Evolutionary conservation across 805 yeast species (phyloP).

Genomic region (Yamadazyma sp.): DNA sequence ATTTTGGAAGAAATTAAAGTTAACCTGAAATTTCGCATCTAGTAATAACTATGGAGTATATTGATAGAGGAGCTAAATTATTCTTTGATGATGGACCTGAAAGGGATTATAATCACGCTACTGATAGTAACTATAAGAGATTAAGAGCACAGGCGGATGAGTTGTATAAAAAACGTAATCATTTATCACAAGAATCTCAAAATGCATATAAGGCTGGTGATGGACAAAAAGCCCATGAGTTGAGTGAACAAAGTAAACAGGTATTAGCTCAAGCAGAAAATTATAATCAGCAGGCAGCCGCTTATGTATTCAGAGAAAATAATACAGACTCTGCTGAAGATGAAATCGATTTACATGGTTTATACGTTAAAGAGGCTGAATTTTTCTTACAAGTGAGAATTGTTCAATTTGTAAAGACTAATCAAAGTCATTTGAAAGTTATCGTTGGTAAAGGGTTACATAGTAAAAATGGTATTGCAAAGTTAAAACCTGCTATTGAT

Average conservation of each 20-base stretch:
- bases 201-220: conserved; percentile 75
- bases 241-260: conserved; percentile 66
- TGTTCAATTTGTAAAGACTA: conserved; percentile 54
- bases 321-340: conserved; percentile 80
- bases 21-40: no score
- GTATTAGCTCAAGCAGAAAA: conserved; percentile 60
- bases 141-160: conserved; percentile 67
- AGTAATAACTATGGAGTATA: no score
- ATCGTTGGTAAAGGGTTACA: conserved; percentile 94
- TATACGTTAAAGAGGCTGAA: conserved; percentile 85
- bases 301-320: conserved; percentile 81
- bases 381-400: conserved; percentile 72
- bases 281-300: conserved; percentile 80
- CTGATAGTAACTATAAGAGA: conserved; percentile 59
- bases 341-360: conserved; percentile 92
- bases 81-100: conserved; percentile 16
- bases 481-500: conserved; percentile 86
- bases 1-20: no score
- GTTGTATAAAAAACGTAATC: conserved; percentile 55
- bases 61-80: conserved; percentile 12
- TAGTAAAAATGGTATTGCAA: conserved; percentile 77
- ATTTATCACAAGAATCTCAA: conserved; percentile 67
- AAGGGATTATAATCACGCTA: conserved; percentile 70
- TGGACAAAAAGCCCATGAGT: conserved; percentile 64
- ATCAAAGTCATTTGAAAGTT: conserved; percentile 65